Percentiles rank a stretch among this genome's conserved stretches.
These are phyloP conservation scores for Pythium plurisporium DNA, from an alignment of 352 stramenopile species.

Conservation along the genomic window DNA sequence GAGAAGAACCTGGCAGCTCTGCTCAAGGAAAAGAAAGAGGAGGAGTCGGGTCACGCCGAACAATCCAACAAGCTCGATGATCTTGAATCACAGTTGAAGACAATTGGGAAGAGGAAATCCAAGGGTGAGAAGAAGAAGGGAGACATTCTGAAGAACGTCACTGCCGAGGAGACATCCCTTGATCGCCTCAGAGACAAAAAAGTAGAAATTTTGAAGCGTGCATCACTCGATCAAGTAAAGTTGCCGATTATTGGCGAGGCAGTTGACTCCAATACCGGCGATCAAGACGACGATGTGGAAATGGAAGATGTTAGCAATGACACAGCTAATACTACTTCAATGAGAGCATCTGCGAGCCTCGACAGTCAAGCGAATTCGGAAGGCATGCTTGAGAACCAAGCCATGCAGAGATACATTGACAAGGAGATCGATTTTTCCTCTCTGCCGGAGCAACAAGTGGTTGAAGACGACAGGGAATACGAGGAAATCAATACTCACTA, in stretches of 20 bases:
- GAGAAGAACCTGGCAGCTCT: conserved; percentile 50
- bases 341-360: conserved; percentile 9
- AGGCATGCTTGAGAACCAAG: conserved; percentile 44
- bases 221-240: conserved; percentile 93
- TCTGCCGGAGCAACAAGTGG: conserved; percentile 66
- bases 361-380: conserved; percentile 36
- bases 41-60: conserved; percentile 31
- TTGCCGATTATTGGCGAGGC: conserved; percentile 66
- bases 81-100: conserved; percentile 59
- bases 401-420: conserved; percentile 36
- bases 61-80: conserved; percentile 41
- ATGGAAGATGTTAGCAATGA: conserved; percentile 44
- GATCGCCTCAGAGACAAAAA: conserved; percentile 93
- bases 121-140: conserved; percentile 59
- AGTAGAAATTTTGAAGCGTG: conserved; percentile 93
- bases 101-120: conserved; percentile 52
- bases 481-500: conserved; percentile 74
- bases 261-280: conserved; percentile 9
- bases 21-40: conserved; percentile 70
- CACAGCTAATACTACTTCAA: background rate
- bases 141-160: conserved; percentile 81
- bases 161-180: conserved; percentile 86
- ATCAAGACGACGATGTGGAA: conserved; percentile 41
- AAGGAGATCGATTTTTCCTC: conserved; percentile 89
- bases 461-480: conserved; percentile 82